Base-by-base conservation (phyloP, 2,329 filamentous ascomycete genomes). In the Sporothrix mexicana region DNA sequence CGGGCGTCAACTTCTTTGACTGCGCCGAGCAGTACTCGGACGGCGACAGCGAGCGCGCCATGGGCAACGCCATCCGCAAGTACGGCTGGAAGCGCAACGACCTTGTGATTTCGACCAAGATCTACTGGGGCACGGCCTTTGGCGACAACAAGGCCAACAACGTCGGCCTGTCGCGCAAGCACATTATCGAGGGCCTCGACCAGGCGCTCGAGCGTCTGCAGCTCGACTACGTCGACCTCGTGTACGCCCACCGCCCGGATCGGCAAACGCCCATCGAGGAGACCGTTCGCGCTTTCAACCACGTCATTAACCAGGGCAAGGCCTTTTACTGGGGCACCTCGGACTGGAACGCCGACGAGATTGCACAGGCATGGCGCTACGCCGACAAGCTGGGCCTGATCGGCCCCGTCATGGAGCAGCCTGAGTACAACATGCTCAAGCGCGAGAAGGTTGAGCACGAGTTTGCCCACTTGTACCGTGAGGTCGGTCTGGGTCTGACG, bases 291-390 rank as follows among this genome's bases (percentile, higher is more conserved):
- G 85, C 80, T 74, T 86, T 83, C 80, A 85, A 80, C 76, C 83
- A 82, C 78, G 80, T 81, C 74, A 87, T 83, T 76, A 88, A 82
- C 88, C 90, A 81, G 88, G 88, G 91, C 73, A 89, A 91, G 82
- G 89, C 90, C 0, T 85, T 92, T 75, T 92, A 92, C 83, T 92
- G 91, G 90, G 90, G 90, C 55, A 92, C 90, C 0, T 91, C 88
- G 1, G 90, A 92, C 80, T 92, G 90, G 90, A 85, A 84, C 73
- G 89, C 90, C 25, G 87, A 89, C 76, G 90, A 92, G 82, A 92
- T 92, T 77, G 85, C 87, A 8, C 84, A 88, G 74, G 90, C 90
- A 0, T 88, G 88, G 80, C 87, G 74, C 80, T 88, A 83, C 74
- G 89, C 91, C n/a, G 86, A 89, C 74, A 84, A 85, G 75, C 83